Base-by-base conservation (phyloP, 2,329 filamentous ascomycete species). In the Talaromyces pinophilus region DNA sequence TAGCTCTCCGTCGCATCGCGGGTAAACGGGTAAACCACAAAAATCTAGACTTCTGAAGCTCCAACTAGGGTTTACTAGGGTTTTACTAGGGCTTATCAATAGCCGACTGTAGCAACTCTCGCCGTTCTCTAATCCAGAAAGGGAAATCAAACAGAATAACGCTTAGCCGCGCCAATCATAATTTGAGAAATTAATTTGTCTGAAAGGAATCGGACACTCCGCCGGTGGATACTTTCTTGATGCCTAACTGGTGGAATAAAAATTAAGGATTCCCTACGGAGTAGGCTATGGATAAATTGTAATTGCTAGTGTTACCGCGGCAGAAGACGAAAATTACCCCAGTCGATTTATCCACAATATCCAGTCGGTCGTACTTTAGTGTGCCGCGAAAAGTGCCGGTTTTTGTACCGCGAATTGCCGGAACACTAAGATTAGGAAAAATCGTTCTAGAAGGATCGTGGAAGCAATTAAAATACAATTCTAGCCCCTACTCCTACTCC, bases 391-490 rank as follows among this genome's bases (percentile, higher is more conserved):
- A n/a, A 52, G 19, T 50, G 22, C 48, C 15, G 25, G 6, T 52
- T 30, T 30, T 52, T 30, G 13, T 30, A 17, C 48, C 6, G 48
- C 48, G 28, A 10, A 52, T 52, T 52, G 50, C 50, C 52, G 50
- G 50, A 50, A 19, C 22, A 17, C 15, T 54, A 17, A 33, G 5
- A 30, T 11, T 11, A 13, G 22, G 35, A 22, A n/a, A 25, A 15
- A 7, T 4, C 33, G 55, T 42, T 59, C 55, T 59, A 40, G 55
- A 59, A 59, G 35, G 55, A 42, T 59, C 13, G 35, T 40, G 54
- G 54, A 59, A 59, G 55, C 48, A 13, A 35, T 35, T 19, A 19
- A 33, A 25, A 25, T 25, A 25, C 25, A 25, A 25, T 25, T 25
- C 25, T 25, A 25, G 25, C 25, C 25, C 25, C 25, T 33, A 33